Evolutionary conservation across 805 yeast genomes (phyloP), one percentile per base, ranked within the genome.

Genomic region (Myxozyma neglecta): DNA sequence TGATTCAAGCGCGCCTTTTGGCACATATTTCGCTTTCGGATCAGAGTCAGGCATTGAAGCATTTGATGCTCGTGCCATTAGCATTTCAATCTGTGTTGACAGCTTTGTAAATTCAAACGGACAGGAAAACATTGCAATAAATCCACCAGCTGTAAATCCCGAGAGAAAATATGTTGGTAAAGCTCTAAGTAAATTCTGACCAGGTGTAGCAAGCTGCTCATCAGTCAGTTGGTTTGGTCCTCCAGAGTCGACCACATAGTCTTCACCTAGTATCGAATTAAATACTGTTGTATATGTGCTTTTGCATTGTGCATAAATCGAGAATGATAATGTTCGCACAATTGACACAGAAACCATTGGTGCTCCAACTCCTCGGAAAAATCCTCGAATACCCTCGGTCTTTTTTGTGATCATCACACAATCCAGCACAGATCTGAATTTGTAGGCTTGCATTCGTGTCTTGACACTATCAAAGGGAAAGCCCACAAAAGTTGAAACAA

Each of bases 91-190:
- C 72, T 90, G 96, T 42, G 93, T 87, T 64, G 87, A 89, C 8
- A 89, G 79, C 73, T 90, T 90, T 52, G 93, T 85, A 74, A 89
- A 83, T 73, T 90, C 97, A 71, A 90, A 90, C 1, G 97, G 97
- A 67, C 93, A 87, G 2, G 91, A 88, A 72, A 85, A 83, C 6
- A 80, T 40, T 2, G 90, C 80, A 13, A 88, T 84, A 1, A 79
- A 74, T 6, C 82, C 82, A 5, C 96, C 96, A 0, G 94, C 84
- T 0, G 83, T 64, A 3, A 81, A 75, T 4, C 96, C 97, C 0
- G 92, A 79, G 53, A 65, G 44, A 56, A 75, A 72, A 52, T 67
- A 65, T 35, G 61, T 40, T 16, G 67, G 67, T 35, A 64, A 46
- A 8, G 64, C 45, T 4, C 66, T 62, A 9, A 60, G 29, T 48